Evolutionary conservation across 2,329 filamentous ascomycete species (phyloP), one percentile per base, ranked within the genome.

Genomic region (Drechslera avenae): DNA sequence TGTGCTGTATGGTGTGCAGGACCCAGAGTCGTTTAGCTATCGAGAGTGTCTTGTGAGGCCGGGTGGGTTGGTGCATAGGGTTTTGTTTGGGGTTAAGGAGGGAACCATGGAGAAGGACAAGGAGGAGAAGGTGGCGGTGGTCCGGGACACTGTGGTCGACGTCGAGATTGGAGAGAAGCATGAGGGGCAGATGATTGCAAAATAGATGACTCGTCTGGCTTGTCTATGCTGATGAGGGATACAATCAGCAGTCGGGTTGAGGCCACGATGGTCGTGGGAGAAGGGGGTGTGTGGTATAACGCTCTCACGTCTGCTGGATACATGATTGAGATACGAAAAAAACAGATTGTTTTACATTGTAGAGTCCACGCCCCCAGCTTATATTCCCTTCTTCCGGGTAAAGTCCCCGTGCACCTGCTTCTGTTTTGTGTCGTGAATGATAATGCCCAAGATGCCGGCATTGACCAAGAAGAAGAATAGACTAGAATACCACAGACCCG

Each of bases 401-500:
- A 30, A n/a, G 7, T 28, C 18, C 5, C 9, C 19, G 2, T 16
- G 16, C 17, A 17, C 23, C 19, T 13, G 17, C 8, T 31, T 52
- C 16, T 42, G 39, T 18, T 54, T 66, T 5, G 64, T 62, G 72
- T 97, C 94, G 2, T 71, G 70, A 5, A 97, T 82, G 35, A 97
- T 86, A 39, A 95, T 78, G 0, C 90, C 89, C 32, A 99, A 71
- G 46, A 97, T 90, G 86, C 90, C 95, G 61, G 86, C 87, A 71
- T 99, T 97, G 13, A 91, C 83, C 1, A 85, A 72, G 69, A 97
- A 97, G 76, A 99, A 97, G 0, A 76, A 76, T 12, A 96, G 72
- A 0, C 89, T 88, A 0, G 90, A 81, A 0, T 83, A 57, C 85
- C 90, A 97, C 1, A 99, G 77, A 0, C 91, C 91, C 0, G 92